A percentile compares a stretch with the other conserved stretches of the same genome.
phyloP scores from a whole-genome alignment of 176 grass and related monocot genomes.

The Canna indica region DNA sequence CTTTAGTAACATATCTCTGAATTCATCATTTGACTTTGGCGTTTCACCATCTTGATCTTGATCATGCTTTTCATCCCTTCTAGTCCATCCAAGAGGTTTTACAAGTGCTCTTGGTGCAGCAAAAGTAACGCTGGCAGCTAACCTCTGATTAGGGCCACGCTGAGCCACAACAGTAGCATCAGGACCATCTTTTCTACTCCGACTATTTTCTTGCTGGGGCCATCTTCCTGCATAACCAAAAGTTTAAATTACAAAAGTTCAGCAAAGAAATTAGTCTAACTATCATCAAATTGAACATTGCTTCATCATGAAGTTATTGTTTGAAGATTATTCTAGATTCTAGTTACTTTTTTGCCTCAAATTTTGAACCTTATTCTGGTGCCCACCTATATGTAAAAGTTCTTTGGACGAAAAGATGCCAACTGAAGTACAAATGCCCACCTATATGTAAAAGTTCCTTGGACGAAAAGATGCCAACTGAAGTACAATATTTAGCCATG shows the following conservation, averaged over 20 bases:
- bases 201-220: background rate
- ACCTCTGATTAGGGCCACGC: conserved; percentile 14
- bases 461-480: too few species aligned
- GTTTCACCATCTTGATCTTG: conserved; percentile 27
- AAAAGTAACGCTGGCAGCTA: conserved; percentile 46
- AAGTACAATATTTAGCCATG: too few species aligned
- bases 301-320: background rate
- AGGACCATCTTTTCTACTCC: background rate
- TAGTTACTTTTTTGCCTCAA: too few species aligned
- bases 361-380: too few species aligned
- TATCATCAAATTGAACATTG: background rate
- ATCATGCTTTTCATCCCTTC: conserved; percentile 33
- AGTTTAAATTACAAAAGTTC: background rate
- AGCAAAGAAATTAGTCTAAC: background rate
- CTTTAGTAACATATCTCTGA: conserved; percentile 80
- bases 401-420: too few species aligned
- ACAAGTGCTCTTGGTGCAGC: conserved; percentile 56
- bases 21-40: conserved; percentile 82
- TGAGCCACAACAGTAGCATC: conserved; percentile 24
- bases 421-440: too few species aligned
- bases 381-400: too few species aligned
- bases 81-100: conserved; percentile 60
- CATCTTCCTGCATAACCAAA: background rate
- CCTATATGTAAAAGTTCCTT: too few species aligned
- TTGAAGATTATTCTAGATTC: background rate